Evolutionary conservation across 495 filamentous ascomycete species (phyloP).

Genomic region (Hypoxylon trugodes): DNA sequence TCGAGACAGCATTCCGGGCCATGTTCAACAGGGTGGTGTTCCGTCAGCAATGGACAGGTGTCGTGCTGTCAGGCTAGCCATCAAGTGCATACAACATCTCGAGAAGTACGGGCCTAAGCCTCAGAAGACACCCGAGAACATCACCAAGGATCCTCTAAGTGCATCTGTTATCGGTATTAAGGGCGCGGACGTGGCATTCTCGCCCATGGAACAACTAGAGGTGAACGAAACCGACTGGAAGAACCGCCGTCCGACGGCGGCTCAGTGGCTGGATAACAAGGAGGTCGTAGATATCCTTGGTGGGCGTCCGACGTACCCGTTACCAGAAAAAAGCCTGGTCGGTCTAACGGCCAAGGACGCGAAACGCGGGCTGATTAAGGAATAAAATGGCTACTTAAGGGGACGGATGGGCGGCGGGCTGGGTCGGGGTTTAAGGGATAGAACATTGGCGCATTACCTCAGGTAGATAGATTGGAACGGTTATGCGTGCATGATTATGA

Average conservation of each 20-base stretch:
- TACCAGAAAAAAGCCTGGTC: constrained; percentile 52
- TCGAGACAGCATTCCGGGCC: constrained; percentile 91
- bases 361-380: constrained; percentile 55
- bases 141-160: constrained; percentile 74
- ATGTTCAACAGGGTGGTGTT: constrained; percentile 95
- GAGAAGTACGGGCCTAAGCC: constrained; percentile 75
- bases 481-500: constrained; percentile 27
- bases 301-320: constrained; percentile 66
- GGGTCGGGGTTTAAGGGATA: constrained; percentile 10
- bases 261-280: constrained; percentile 87
- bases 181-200: constrained; percentile 88
- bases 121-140: constrained; percentile 61
- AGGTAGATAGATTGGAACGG: constrained; percentile 27
- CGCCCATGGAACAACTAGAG: constrained; percentile 77
- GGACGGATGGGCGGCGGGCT: background rate
- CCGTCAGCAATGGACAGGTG: constrained; percentile 96
- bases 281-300: constrained; percentile 84
- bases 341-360: constrained; percentile 62
- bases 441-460: constrained; percentile 20
- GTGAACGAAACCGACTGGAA: constrained; percentile 92
- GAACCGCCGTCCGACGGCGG: constrained; percentile 81
- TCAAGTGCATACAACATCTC: constrained; percentile 88
- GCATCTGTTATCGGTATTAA: constrained; percentile 89
- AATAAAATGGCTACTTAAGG: background rate
- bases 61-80: constrained; percentile 88